A percentile compares a stretch with the other conserved stretches of the same genome.
These are phyloP conservation scores for Canna indica DNA, from an alignment of 176 grass and related monocot genomes.

Conservation along the genomic window DNA sequence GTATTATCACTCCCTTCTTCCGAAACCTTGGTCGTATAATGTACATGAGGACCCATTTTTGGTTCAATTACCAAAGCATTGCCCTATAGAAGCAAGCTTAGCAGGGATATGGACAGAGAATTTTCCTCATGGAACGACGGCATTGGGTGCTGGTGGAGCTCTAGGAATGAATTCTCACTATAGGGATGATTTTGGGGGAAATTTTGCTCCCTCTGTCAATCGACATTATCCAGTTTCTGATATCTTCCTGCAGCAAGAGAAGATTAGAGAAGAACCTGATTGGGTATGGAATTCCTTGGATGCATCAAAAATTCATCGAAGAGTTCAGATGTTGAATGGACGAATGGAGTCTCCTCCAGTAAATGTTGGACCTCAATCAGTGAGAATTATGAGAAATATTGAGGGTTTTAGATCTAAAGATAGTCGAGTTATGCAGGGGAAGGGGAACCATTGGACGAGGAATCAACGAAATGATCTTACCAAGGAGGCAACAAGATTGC, in stretches of 20 bases:
- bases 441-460: background rate
- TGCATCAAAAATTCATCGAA: background rate
- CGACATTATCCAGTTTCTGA: background rate
- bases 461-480: background rate
- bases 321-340: background rate
- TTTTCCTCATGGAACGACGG: background rate
- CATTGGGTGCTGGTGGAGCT: background rate
- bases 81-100: background rate
- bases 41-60: background rate
- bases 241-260: background rate
- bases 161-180: background rate
- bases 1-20: background rate
- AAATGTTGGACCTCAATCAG: background rate
- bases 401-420: constrained; percentile 1
- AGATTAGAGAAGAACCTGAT: background rate
- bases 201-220: background rate
- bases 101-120: background rate
- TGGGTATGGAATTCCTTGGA: background rate
- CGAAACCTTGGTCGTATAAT: background rate
- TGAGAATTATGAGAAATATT: background rate
- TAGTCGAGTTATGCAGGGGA: constrained; percentile 7
- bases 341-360: background rate
- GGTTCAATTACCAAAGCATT: background rate
- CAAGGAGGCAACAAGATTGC: background rate
- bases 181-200: background rate